Base-by-base conservation (phyloP, 1,284 basidiomycete genomes). In the Pisolithus thermaeus region DNA sequence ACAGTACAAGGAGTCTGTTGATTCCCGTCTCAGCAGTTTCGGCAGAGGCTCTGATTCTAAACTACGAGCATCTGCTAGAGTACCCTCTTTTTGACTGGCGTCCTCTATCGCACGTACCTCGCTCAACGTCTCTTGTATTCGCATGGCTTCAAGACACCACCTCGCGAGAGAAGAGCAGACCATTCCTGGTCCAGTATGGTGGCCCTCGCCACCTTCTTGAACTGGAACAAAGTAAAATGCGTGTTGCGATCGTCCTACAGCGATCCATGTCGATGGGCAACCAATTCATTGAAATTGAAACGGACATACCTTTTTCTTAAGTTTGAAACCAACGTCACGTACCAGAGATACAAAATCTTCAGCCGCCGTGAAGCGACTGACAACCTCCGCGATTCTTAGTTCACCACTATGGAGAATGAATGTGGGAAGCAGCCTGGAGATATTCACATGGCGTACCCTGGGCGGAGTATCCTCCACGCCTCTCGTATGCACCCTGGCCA, bases 341-440 rank as follows among this genome's bases (percentile, higher is more conserved):
- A 99, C 72, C 37, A 94, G 70, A 11, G 77, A 75, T 39, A 81
- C 75, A 62, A 99, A 99, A n/a, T 79, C 78, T 25, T 89, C 81
- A 6, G 85, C 72, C 50, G 83, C 78, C 5, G 80, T 78, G 61
- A 97, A 89, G 12, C 94, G 82, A 61, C 92, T 95, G 0, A 90
- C 82, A n/a, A 99, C 97, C 71, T 99, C 97, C 4, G 97, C 96
- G 51, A 99, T 83, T 68, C 90, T 88, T 44, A 98, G 76, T 61
- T 89, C 83, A 8, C 94, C 95, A 20, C 92, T 96, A 50, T 30
- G 36, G 49, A 45, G 27, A 22, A 51, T 56, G 3, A 61, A 20
- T 45, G 45, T 20, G 50, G 30, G 41, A 28, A 45, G 27, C 36
- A 46, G 55, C 40, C 45, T 46, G 48, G 50, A 50, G 40, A 53